Conservation (phyloP, 1,284 basidiomycete genomes). For the Papiliotrema fonsecae region DNA sequence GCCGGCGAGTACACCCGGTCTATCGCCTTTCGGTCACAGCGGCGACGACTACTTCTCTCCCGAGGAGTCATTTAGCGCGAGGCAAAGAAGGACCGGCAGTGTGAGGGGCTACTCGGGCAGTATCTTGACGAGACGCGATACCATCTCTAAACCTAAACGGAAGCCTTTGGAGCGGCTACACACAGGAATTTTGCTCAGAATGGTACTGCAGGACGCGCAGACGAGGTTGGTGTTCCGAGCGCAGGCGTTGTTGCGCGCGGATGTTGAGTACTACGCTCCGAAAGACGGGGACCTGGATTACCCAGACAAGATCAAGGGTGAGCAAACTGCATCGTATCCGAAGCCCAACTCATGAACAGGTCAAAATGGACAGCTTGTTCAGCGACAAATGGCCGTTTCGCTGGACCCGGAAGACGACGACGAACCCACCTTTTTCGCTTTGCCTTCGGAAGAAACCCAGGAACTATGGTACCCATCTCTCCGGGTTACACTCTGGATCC, state of each 20-base stretch:
- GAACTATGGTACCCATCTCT: conserved; percentile 86
- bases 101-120: conserved; percentile 4
- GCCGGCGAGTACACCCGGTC: conserved; percentile 18
- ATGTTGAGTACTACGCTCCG: conserved; percentile 75
- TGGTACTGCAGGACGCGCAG: conserved; percentile 90
- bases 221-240: conserved; percentile 90
- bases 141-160: conserved; percentile 9
- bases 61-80: conserved; percentile 3
- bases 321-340: no score
- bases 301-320: conserved; percentile 59
- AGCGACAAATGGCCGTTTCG: conserved; percentile 16
- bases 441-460: conserved; percentile 67
- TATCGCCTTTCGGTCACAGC: conserved; percentile 8
- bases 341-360: conserved; percentile 1
- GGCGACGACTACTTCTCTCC: conserved; percentile 12
- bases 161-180: conserved; percentile 56
- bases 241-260: conserved; percentile 78
- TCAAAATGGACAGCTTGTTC: conserved; percentile 13
- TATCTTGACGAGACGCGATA: conserved; percentile 2
- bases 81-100: conserved; percentile 6
- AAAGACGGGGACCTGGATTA: conserved; percentile 70
- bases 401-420: conserved; percentile 46
- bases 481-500: conserved; percentile 76
- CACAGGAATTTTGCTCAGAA: conserved; percentile 68
- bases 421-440: conserved; percentile 57